Percentiles rank a stretch among this genome's conserved stretches.
Evolutionary conservation across 2,329 filamentous ascomycete species (phyloP).

Genomic region (Periconia digitata): DNA sequence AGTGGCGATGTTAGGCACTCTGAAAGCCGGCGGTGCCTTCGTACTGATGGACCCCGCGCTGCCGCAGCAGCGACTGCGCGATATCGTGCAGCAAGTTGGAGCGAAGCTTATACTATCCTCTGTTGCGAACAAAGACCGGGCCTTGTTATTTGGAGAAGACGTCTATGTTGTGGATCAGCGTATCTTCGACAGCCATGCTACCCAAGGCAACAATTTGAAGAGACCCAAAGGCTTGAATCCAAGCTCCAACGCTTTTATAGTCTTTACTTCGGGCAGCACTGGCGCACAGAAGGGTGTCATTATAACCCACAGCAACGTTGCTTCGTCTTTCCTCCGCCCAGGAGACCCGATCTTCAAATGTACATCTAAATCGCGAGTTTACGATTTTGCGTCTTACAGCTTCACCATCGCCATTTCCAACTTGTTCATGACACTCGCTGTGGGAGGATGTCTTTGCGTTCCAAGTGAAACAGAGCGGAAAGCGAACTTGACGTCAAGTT

Average conservation of each 20-base stretch:
- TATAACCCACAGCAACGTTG: constrained; percentile 55
- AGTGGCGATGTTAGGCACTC: constrained; percentile 43
- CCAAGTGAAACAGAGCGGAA: constrained; percentile 56
- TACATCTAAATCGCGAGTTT: constrained; percentile 53
- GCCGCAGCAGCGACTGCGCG: constrained; percentile 20
- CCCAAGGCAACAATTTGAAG: neutral
- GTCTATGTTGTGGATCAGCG: neutral
- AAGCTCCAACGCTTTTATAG: constrained; percentile 37
- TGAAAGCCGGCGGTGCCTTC: constrained; percentile 47
- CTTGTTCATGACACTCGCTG: no score
- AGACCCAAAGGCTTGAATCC: constrained; percentile 4
- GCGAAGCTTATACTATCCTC: constrained; percentile 7
- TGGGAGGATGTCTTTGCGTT: no score
- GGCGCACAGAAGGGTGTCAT: constrained; percentile 60
- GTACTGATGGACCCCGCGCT: constrained; percentile 9
- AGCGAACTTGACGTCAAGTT: neutral
- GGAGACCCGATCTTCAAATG: no score
- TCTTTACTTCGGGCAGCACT: constrained; percentile 59
- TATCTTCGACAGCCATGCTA: neutral
- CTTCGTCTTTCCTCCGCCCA: no score
- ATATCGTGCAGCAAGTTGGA: constrained; percentile 21
- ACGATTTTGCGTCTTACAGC: constrained; percentile 43
- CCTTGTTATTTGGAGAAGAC: neutral
- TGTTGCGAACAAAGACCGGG: neutral
- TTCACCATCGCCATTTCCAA: constrained; percentile 48